phyloP scores from a whole-genome alignment of 2,329 filamentous ascomycete species.

The Cytospora chrysosperma region DNA sequence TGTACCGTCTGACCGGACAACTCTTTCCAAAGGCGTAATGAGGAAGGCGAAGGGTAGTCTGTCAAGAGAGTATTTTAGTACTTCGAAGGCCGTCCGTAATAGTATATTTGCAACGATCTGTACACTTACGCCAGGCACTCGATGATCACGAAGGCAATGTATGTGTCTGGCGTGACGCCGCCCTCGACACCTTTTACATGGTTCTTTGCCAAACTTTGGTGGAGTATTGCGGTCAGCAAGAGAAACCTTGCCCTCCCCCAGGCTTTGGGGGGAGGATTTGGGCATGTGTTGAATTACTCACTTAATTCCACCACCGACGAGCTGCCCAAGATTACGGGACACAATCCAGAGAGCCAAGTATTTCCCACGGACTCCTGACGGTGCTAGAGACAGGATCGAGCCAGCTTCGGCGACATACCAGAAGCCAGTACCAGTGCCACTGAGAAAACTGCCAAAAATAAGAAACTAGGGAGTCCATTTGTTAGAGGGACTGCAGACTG shows the following conservation, averaged over 20 bases:
- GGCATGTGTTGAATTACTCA: constrained; percentile 27
- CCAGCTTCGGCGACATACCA: constrained; percentile 51
- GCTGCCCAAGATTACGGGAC: constrained; percentile 45
- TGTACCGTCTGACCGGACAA: constrained; percentile 46
- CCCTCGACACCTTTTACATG: constrained; percentile 36
- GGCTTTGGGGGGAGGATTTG: not conserved
- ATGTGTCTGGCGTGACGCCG: constrained; percentile 44
- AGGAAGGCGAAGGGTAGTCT: constrained; percentile 45
- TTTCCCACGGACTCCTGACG: constrained; percentile 45
- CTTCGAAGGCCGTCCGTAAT: not conserved
- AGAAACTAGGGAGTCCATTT: constrained; percentile 34
- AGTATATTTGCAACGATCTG: not conserved
- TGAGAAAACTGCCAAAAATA: constrained; percentile 39
- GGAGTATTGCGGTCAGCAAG: not conserved
- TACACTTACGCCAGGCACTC: constrained; percentile 43
- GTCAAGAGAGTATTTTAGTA: not conserved
- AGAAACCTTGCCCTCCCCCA: no score
- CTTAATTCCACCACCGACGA: constrained; percentile 48
- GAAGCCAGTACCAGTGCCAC: constrained; percentile 42
- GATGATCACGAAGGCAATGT: constrained; percentile 47
- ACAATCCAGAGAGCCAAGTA: constrained; percentile 49
- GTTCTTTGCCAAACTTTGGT: constrained; percentile 37
- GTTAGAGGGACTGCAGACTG: not conserved
- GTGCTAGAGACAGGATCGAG: constrained; percentile 48
- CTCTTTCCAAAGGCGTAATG: constrained; percentile 45